These are phyloP conservation scores for Kurtzmaniella cleridarum DNA, from an alignment of 805 yeast species.

Conservation along the genomic window DNA sequence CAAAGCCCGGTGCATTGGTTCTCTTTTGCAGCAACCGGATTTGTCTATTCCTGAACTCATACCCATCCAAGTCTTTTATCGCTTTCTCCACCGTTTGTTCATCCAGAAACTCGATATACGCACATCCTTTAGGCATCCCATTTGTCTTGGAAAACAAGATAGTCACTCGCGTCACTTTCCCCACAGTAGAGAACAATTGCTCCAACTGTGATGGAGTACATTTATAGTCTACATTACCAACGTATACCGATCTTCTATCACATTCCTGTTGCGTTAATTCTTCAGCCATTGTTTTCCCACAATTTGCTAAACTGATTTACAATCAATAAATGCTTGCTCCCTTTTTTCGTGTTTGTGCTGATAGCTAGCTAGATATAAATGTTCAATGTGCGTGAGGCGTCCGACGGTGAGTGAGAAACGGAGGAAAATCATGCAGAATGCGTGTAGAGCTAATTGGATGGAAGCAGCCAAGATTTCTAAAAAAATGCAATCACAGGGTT, in stretches of 20 bases:
- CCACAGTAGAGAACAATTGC: slow-evolving; percentile 38
- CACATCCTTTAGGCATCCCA: slow-evolving; percentile 53
- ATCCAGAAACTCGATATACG: slow-evolving; percentile 53
- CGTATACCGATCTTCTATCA: slow-evolving; percentile 50
- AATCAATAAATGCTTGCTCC: too few relatives aligned
- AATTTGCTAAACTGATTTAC: too few relatives aligned
- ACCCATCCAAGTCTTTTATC: slow-evolving; percentile 34
- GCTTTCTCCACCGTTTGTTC: slow-evolving; percentile 42
- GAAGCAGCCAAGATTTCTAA: too few relatives aligned
- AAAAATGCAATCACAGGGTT: too few relatives aligned
- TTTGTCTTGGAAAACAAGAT: slow-evolving; percentile 41
- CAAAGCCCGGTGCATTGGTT: slow-evolving; percentile 49
- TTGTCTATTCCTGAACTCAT: slow-evolving; percentile 40
- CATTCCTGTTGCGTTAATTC: slow-evolving; percentile 38
- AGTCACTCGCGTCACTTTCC: slow-evolving; percentile 48
- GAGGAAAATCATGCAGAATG: too few relatives aligned
- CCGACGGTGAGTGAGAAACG: too few relatives aligned
- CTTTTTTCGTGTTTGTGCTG: too few relatives aligned
- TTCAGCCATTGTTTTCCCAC: too few relatives aligned
- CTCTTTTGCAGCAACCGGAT: slow-evolving; percentile 47
- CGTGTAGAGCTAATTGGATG: too few relatives aligned
- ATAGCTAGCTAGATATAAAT: too few relatives aligned
- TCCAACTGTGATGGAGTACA: slow-evolving; percentile 50
- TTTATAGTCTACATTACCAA: slow-evolving; percentile 46
- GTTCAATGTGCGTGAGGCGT: too few relatives aligned